Conservation (phyloP, 768 basidiomycete genomes). For the Lactifluus subvellereus region DNA sequence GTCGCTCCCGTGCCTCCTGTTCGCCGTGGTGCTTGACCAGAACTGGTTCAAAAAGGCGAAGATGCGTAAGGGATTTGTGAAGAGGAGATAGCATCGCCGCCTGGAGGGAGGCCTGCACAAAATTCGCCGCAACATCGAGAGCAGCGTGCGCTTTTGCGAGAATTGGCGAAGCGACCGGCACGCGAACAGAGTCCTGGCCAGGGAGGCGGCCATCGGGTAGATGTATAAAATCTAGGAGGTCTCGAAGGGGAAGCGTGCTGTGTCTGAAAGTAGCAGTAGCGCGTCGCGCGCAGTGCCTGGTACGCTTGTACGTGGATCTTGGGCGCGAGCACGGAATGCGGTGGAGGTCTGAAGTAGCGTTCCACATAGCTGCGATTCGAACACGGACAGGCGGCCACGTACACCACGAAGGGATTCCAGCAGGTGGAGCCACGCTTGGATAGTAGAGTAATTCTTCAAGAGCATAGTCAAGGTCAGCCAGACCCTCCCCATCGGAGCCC, state of each 20-base stretch:
- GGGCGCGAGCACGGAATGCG: conserved; percentile 50
- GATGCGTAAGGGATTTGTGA: conserved; percentile 60
- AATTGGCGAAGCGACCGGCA: conserved; percentile 34
- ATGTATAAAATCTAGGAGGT: conserved; percentile 51
- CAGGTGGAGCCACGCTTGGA: conserved; percentile 77
- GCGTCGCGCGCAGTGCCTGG: conserved; percentile 60
- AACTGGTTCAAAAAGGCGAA: conserved; percentile 58
- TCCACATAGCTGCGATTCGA: conserved; percentile 65
- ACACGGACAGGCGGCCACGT: conserved; percentile 56
- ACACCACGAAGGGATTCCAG: conserved; percentile 77
- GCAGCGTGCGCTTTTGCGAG: conserved; percentile 51
- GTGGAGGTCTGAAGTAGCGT: conserved; percentile 55
- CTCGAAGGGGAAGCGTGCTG: conserved; percentile 70
- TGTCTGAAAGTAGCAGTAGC: conserved; percentile 75
- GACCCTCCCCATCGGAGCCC: conserved; percentile 40
- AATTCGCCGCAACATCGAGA: conserved; percentile 56
- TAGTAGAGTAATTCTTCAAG: too few species aligned
- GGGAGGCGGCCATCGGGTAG: conserved; percentile 33
- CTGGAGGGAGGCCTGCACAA: conserved; percentile 75
- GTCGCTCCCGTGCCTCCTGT: conserved; percentile 37
- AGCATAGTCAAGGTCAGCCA: conserved; percentile 77
- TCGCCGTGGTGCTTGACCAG: conserved; percentile 42
- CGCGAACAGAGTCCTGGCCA: conserved; percentile 26
- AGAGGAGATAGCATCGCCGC: conserved; percentile 70
- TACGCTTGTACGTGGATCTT: conserved; percentile 50